Evolutionary conservation across 768 basidiomycete species (phyloP).

Genomic region (Pisolithus microcarpus): DNA sequence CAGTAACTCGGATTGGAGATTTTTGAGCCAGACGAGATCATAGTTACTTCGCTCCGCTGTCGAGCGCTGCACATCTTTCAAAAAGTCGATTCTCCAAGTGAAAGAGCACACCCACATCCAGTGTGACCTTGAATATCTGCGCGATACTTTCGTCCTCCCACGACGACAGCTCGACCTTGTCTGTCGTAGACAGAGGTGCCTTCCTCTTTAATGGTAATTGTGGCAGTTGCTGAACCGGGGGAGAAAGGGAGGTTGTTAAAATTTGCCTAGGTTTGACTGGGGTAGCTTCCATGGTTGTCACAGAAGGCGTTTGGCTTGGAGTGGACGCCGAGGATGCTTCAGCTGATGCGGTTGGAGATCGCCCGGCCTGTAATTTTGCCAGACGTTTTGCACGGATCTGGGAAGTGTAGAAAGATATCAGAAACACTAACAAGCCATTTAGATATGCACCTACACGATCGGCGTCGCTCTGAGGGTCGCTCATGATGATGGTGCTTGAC

Average conservation of each 20-base stretch:
- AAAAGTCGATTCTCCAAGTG: background rate
- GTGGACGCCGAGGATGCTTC: conserved; percentile 6
- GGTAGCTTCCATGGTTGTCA: conserved; percentile 19
- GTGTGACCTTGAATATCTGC: conserved; percentile 67
- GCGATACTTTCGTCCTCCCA: conserved; percentile 76
- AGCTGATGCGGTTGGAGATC: conserved; percentile 32
- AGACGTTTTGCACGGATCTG: conserved; percentile 92
- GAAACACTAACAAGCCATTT: background rate
- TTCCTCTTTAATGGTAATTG: conserved; percentile 45
- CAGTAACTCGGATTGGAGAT: conserved; percentile 58
- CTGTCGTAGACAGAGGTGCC: conserved; percentile 17
- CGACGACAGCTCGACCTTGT: conserved; percentile 44
- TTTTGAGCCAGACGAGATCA: conserved; percentile 79
- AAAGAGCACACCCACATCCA: conserved; percentile 50
- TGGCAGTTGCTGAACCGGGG: conserved; percentile 24
- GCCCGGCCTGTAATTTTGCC: conserved; percentile 63
- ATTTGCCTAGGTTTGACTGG: conserved; percentile 31
- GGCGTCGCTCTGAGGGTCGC: conserved; percentile 65
- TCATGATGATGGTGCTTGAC: conserved; percentile 25
- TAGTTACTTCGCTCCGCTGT: conserved; percentile 55
- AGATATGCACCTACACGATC: conserved; percentile 51
- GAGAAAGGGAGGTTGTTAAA: conserved; percentile 20
- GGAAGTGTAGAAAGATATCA: background rate
- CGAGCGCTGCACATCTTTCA: conserved; percentile 37
- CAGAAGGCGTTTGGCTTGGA: conserved; percentile 21